Conservation (phyloP, 495 filamentous ascomycete species). For the Lineolata rhizophorae region DNA sequence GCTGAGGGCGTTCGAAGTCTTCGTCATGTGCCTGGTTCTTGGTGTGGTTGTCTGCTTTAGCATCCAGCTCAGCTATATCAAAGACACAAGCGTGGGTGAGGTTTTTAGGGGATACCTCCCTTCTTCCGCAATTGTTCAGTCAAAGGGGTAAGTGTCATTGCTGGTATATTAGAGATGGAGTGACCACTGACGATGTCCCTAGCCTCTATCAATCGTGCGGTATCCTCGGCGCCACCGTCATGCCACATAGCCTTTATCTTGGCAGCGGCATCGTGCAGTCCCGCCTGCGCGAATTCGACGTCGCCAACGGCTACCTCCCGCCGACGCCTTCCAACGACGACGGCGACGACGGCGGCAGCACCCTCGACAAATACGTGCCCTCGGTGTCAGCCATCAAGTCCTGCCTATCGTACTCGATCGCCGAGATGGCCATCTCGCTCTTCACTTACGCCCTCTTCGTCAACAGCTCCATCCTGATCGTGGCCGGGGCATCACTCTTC, state of each 20-base stretch:
- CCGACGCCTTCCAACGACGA: constrained; percentile 4
- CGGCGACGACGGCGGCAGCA: constrained; percentile 1
- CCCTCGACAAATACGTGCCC: constrained; percentile 38
- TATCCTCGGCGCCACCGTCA: constrained; percentile 82
- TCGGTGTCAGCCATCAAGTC: constrained; percentile 54
- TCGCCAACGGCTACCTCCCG: constrained; percentile 5
- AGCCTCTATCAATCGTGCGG: constrained; percentile 80
- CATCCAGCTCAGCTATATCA: constrained; percentile 64
- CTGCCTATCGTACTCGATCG: constrained; percentile 63
- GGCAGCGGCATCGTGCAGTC: constrained; percentile 78
- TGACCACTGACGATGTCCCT: too few species aligned
- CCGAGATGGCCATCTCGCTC: constrained; percentile 46
- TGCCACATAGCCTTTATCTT: constrained; percentile 81
- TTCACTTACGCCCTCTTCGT: constrained; percentile 85
- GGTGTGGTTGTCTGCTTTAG: constrained; percentile 83
- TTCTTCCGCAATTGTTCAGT: constrained; percentile 48
- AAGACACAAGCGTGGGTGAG: constrained; percentile 41
- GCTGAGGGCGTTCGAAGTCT: constrained; percentile 56
- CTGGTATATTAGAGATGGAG: constrained; percentile 1
- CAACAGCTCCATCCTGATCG: constrained; percentile 77
- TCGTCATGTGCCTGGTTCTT: constrained; percentile 57
- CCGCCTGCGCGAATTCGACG: constrained; percentile 60
- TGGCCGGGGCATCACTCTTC: constrained; percentile 61
- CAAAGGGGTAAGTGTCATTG: constrained; percentile 27
- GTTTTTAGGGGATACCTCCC: constrained; percentile 76